Evolutionary conservation across 169 alveolate genomes (phyloP).

Genomic region (Eimeria tenella): DNA sequence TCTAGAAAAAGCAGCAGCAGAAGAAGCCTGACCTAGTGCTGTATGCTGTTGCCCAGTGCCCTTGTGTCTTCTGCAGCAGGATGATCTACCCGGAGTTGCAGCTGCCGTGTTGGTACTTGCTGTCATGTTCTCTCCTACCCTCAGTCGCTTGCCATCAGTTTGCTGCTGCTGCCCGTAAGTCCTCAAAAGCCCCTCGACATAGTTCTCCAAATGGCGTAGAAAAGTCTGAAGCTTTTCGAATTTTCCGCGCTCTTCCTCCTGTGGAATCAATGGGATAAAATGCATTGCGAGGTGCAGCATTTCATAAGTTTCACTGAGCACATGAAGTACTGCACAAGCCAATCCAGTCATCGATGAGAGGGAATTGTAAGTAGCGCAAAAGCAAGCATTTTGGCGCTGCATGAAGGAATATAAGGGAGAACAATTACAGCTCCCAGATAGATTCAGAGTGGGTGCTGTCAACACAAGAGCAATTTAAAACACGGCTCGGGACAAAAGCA

Average conservation of each 20-base stretch:
- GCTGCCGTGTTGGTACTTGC: conserved; percentile 14
- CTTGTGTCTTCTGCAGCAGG: conserved; percentile 61
- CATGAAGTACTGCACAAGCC: no score
- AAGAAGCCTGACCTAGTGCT: conserved; percentile 27
- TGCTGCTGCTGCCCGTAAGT: conserved; percentile 65
- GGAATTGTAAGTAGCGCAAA: no score
- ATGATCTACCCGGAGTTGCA: conserved; percentile 8
- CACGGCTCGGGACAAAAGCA: no score
- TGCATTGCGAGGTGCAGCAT: not conserved
- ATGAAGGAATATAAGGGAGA: no score
- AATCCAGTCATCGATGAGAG: no score
- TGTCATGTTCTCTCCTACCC: conserved; percentile 39
- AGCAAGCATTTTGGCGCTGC: no score
- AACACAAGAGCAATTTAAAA: no score
- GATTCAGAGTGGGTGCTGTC: no score
- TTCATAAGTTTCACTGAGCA: no score
- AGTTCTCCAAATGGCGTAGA: conserved; percentile 35
- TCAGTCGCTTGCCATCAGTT: conserved; percentile 23
- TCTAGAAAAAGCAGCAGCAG: not conserved
- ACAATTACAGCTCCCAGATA: no score
- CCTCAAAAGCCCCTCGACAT: conserved; percentile 70
- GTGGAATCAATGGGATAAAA: not conserved
- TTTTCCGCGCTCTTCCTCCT: conserved; percentile 72
- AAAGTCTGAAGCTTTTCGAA: conserved; percentile 68
- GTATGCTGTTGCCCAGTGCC: conserved; percentile 51